Conservation (phyloP, 2,329 filamentous ascomycete species). For the Sclerotinia nivalis region DNA sequence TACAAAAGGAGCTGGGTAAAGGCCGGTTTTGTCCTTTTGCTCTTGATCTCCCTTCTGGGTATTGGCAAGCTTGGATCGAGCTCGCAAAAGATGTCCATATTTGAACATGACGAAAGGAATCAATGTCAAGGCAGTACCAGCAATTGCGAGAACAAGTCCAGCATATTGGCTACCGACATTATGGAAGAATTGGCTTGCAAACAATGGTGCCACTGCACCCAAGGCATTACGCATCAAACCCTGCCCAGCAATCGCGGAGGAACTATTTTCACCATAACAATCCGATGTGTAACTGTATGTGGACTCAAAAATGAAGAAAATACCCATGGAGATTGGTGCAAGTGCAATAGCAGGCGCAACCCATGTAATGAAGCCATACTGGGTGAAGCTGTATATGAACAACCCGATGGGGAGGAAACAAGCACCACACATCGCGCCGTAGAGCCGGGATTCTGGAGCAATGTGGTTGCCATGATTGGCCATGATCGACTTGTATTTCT, state of each 20-base stretch:
- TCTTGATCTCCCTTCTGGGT: slow-evolving; percentile 8
- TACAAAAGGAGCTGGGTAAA: slow-evolving; percentile 7
- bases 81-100: slow-evolving; percentile 24
- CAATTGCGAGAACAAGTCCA: slow-evolving; percentile 20
- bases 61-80: slow-evolving; percentile 54
- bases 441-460: slow-evolving; percentile 72
- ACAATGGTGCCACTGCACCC: slow-evolving; percentile 21
- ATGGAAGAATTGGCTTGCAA: slow-evolving; percentile 23
- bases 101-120: slow-evolving; percentile 25
- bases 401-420: slow-evolving; percentile 74
- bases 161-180: slow-evolving; percentile 25
- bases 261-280: slow-evolving; percentile 24
- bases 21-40: slow-evolving; percentile 4
- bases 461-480: not conserved
- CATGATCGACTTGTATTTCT: slow-evolving; percentile 12
- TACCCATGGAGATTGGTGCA: slow-evolving; percentile 19
- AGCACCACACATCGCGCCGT: slow-evolving; percentile 75
- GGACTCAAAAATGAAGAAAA: slow-evolving; percentile 24
- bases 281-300: slow-evolving; percentile 23
- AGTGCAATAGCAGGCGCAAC: slow-evolving; percentile 20
- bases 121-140: slow-evolving; percentile 5
- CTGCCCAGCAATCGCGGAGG: slow-evolving; percentile 21
- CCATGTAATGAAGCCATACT: slow-evolving; percentile 24
- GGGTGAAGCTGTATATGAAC: slow-evolving; percentile 63
- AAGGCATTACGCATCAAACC: slow-evolving; percentile 24